Conservation (phyloP, 1,284 basidiomycete species). For the Leucoagaricus sp. region DNA sequence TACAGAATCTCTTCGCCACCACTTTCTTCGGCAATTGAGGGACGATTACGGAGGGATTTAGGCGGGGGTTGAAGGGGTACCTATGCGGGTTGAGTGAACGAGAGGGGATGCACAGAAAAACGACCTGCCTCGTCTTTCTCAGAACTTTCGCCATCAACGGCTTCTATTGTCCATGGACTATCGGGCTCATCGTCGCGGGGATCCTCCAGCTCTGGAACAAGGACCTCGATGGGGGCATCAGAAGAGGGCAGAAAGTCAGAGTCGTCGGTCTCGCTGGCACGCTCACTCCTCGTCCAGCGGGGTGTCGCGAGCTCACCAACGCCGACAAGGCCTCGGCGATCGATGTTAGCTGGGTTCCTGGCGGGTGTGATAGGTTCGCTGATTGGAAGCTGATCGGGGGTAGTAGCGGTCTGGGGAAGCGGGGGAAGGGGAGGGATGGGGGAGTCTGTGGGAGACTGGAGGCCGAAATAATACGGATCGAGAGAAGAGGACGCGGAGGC, state of each 20-base stretch:
- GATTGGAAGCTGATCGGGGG: constrained; percentile 38
- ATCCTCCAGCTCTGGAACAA: constrained; percentile 27
- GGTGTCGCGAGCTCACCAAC: constrained; percentile 98
- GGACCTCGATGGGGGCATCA: constrained; percentile 38
- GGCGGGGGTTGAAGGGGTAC: constrained; percentile 35
- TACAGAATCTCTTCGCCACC: constrained; percentile 83
- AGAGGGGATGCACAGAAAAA: constrained; percentile 14
- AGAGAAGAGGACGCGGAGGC: constrained; percentile 69
- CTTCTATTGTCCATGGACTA: constrained; percentile 87
- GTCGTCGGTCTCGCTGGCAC: constrained; percentile 30
- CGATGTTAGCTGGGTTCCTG: constrained; percentile 80
- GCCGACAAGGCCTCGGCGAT: constrained; percentile 87
- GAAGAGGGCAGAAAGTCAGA: constrained; percentile 18
- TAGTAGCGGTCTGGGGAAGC: constrained; percentile 35
- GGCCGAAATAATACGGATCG: constrained; percentile 82
- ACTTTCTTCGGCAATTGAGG: constrained; percentile 75
- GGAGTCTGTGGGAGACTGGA: constrained; percentile 63
- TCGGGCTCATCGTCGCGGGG: constrained; percentile 53
- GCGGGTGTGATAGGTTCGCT: constrained; percentile 70
- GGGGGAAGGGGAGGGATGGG: constrained; percentile 53
- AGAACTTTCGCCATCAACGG: constrained; percentile 74
- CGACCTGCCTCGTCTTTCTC: constrained; percentile 61
- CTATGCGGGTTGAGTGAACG: constrained; percentile 14
- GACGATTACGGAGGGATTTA: constrained; percentile 53
- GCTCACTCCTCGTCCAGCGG: constrained; percentile 69